Percentiles rank a stretch among this genome's conserved stretches.
These are phyloP conservation scores for rapeseed (Brassica napus) DNA, from an alignment of 345 rosid species.

Conservation along the genomic window Da-Ae NC_063438.1:26056001-26056500, in stretches of 20 bases:
- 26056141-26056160: too few relatives aligned
- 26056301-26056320: not conserved
- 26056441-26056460: constrained; percentile 46
- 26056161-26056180: not conserved
- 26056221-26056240: too few relatives aligned
- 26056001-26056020: not conserved
- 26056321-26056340: not conserved
- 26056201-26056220: not conserved
- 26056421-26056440: not conserved
- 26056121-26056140: too few relatives aligned
- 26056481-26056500: constrained; percentile 71
- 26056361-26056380: not conserved
- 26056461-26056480: constrained; percentile 65
- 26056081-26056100: not conserved
- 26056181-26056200: not conserved
- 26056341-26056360: not conserved
- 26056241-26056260: not conserved
- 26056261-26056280: not conserved
- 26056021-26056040: not conserved
- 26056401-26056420: not conserved
- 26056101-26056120: not conserved
- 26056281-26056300: not conserved
- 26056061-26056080: not conserved
- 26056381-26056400: not conserved
- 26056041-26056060: not conserved